These are phyloP conservation scores for Pachysolen tannophilus DNA, from an alignment of 805 yeast genomes.

Conservation along the genomic window DNA sequence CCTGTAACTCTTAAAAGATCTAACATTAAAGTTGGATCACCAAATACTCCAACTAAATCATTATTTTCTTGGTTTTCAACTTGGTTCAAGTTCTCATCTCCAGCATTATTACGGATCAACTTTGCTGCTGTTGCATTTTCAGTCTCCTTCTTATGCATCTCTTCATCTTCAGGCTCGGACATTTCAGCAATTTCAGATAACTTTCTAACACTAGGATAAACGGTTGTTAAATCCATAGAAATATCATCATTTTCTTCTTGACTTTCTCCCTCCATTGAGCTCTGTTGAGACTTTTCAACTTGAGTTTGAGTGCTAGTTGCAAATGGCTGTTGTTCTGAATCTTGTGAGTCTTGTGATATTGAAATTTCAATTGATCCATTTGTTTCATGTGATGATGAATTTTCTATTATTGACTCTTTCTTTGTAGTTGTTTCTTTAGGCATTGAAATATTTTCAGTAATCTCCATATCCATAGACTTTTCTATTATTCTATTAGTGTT, in stretches of 20 bases:
- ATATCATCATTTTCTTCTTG: conserved; percentile 1
- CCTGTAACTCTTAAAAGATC: conserved; percentile 8
- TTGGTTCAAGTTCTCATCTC: conserved; percentile 8
- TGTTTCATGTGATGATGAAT: no score
- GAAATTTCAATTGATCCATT: no score
- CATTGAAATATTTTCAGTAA: background rate
- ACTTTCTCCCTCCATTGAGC: background rate
- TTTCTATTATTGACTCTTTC: no score
- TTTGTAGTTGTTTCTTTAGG: background rate
- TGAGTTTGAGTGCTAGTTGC: conserved; percentile 1
- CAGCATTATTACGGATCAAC: conserved; percentile 10
- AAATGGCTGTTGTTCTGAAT: background rate
- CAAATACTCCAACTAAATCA: conserved; percentile 14
- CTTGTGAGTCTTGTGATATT: no score
- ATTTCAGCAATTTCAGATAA: conserved; percentile 10
- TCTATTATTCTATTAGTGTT: background rate
- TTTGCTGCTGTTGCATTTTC: conserved; percentile 8
- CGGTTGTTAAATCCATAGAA: conserved; percentile 4
- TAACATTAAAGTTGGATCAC: conserved; percentile 6
- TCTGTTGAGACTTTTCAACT: background rate
- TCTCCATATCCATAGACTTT: background rate
- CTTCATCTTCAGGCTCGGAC: conserved; percentile 12
- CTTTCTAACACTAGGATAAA: background rate
- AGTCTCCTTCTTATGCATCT: no score
- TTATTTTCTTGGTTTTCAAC: conserved; percentile 11